phyloP scores from a whole-genome alignment of 1,284 basidiomycete genomes.

The Apiotrichum akiyoshidainum region DNA sequence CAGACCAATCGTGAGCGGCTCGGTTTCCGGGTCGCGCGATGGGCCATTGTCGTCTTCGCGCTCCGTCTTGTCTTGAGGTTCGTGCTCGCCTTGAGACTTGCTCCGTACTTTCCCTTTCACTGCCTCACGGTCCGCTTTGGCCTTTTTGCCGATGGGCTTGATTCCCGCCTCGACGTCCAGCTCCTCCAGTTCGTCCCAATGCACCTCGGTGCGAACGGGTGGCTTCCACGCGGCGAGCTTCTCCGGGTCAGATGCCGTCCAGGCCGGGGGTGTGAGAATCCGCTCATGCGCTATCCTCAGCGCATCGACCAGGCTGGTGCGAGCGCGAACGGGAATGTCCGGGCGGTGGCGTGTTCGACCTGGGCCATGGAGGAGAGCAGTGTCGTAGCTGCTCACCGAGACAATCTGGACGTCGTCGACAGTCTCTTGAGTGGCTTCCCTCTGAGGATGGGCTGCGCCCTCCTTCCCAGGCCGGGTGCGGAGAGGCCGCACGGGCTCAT shows the following conservation, averaged over 20 bases:
- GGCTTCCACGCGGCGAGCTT: slow-evolving; percentile 66
- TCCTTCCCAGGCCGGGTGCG: not conserved
- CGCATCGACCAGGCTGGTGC: slow-evolving; percentile 61
- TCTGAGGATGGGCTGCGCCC: not conserved
- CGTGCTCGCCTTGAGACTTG: slow-evolving; percentile 24
- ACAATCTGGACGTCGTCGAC: slow-evolving; percentile 56
- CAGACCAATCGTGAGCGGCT: slow-evolving; percentile 73
- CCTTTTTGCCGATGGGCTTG: slow-evolving; percentile 3
- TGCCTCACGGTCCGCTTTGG: slow-evolving; percentile 17
- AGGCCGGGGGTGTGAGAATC: slow-evolving; percentile 66
- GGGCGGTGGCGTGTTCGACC: slow-evolving; percentile 55
- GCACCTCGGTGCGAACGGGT: slow-evolving; percentile 60
- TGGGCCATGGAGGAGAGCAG: slow-evolving; percentile 49
- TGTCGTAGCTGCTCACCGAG: slow-evolving; percentile 67
- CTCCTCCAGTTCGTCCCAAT: slow-evolving; percentile 61
- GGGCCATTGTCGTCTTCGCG: slow-evolving; percentile 25
- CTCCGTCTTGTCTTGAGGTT: slow-evolving; percentile 26
- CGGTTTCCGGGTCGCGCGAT: slow-evolving; percentile 49
- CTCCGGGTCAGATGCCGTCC: slow-evolving; percentile 57
- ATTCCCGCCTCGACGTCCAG: slow-evolving; percentile 34
- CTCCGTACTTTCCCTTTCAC: slow-evolving; percentile 13
- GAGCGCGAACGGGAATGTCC: slow-evolving; percentile 58
- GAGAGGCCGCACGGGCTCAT: not conserved
- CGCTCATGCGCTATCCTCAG: slow-evolving; percentile 66
- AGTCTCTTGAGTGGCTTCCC: slow-evolving; percentile 6